Conservation (phyloP, 306 rosid genomes). For the Biancaea sappan region DNA sequence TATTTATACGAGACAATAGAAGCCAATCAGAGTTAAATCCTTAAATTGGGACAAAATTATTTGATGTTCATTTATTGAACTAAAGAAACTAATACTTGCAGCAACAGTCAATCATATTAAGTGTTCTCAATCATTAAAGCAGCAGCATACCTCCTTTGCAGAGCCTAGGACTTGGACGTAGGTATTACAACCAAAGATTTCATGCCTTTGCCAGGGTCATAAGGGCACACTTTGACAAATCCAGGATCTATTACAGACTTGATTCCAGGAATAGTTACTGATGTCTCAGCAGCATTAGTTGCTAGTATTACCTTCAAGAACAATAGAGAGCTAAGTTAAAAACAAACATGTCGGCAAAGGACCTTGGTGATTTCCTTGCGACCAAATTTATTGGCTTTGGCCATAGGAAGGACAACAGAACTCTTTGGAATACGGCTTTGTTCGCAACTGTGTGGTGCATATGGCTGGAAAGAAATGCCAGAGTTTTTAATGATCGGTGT, state of each 20-base stretch:
- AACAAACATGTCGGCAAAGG: too few species aligned
- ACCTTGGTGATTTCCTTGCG: too few species aligned
- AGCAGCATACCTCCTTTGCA: conserved; percentile 74
- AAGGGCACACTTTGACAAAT: conserved; percentile 83
- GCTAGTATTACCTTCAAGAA: conserved; percentile 75
- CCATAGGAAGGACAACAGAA: too few species aligned
- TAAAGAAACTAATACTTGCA: conserved; percentile 20
- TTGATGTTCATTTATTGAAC: conserved; percentile 26
- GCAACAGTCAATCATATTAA: conserved; percentile 25
- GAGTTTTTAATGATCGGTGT: too few species aligned
- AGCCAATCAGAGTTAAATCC: conserved; percentile 11
- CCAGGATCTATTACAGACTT: conserved; percentile 95
- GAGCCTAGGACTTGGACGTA: too few species aligned
- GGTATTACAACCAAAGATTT: conserved; percentile 74
- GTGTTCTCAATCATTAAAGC: conserved; percentile 19
- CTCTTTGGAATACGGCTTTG: too few species aligned
- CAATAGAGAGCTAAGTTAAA: conserved; percentile 28
- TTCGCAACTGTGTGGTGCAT: too few species aligned
- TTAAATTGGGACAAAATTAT: background rate
- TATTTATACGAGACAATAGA: conserved; percentile 5
- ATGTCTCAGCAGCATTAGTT: conserved; percentile 97
- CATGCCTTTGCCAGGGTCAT: conserved; percentile 88
- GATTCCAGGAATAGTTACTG: conserved; percentile 92
- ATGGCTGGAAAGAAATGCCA: too few species aligned
- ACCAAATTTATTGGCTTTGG: too few species aligned